Evolutionary conservation across 2,329 filamentous ascomycete genomes (phyloP).

Genomic region (Aspergillus thermomutatus): DNA sequence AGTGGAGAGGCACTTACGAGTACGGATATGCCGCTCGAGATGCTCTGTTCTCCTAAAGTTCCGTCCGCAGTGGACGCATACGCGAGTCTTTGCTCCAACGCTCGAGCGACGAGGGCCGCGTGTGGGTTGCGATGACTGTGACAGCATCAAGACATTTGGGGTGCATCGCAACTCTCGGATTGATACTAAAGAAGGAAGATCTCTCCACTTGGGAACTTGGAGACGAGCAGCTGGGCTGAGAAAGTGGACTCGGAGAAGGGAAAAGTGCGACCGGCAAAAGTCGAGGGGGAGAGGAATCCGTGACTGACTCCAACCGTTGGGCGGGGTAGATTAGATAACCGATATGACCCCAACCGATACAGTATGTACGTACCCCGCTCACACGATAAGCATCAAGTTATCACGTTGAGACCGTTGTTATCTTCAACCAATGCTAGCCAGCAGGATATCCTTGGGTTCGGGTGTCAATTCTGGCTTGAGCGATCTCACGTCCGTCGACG

Average conservation of each 20-base stretch:
- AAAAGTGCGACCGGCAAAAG: neutral
- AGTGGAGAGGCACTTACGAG: slow-evolving; percentile 23
- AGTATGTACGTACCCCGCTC: neutral
- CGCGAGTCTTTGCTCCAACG: slow-evolving; percentile 27
- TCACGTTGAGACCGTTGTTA: neutral
- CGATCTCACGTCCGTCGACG: neutral
- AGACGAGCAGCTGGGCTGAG: no score
- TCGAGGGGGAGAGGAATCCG: neutral
- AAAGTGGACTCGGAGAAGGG: neutral
- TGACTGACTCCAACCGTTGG: neutral
- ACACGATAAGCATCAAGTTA: neutral
- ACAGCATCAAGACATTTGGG: slow-evolving; percentile 30
- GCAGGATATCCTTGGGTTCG: neutral
- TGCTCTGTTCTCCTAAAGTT: slow-evolving; percentile 34
- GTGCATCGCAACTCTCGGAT: slow-evolving; percentile 2
- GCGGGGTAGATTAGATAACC: neutral
- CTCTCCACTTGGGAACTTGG: slow-evolving; percentile 23
- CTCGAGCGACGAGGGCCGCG: slow-evolving; percentile 23
- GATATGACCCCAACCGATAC: neutral
- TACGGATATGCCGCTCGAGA: slow-evolving; percentile 35
- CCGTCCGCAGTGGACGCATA: slow-evolving; percentile 33
- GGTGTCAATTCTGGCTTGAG: no score
- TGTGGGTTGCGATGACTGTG: slow-evolving; percentile 26
- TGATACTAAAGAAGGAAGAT: neutral
- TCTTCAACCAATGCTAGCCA: no score